These are phyloP conservation scores for Parastagonospora avenae DNA, from an alignment of 2,329 filamentous ascomycete species.

Conservation along the genomic window DNA sequence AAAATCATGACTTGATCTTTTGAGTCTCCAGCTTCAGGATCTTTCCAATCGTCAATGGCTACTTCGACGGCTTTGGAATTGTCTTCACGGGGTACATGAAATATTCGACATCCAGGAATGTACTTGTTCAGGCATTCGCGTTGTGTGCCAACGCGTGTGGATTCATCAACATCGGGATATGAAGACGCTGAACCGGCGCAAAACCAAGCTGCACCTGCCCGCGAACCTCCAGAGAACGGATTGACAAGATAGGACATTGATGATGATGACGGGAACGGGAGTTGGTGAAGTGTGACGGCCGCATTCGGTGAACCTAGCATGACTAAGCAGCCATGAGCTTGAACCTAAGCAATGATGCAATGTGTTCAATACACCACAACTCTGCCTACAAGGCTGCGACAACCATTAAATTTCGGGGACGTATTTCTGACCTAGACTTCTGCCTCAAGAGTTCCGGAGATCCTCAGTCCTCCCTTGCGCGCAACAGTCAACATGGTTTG, in stretches of 20 bases:
- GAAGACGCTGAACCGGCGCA: conserved; percentile 22
- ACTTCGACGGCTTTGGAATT: conserved; percentile 20
- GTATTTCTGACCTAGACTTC: background rate
- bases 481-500: conserved; percentile 23
- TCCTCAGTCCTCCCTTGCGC: background rate
- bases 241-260: conserved; percentile 26
- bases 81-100: conserved; percentile 29
- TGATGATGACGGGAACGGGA: background rate
- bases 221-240: conserved; percentile 26
- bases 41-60: conserved; percentile 35
- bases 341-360: conserved; percentile 33
- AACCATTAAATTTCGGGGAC: background rate
- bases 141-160: conserved; percentile 19
- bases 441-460: background rate
- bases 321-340: background rate
- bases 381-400: conserved; percentile 22
- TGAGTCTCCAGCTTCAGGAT: conserved; percentile 17
- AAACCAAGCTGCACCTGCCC: conserved; percentile 31
- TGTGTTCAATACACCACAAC: conserved; percentile 33
- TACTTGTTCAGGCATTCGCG: conserved; percentile 17
- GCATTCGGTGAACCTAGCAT: background rate
- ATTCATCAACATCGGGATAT: conserved; percentile 23
- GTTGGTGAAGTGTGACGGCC: background rate
- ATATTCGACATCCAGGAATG: conserved; percentile 28
- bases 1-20: conserved; percentile 70